Evolutionary conservation across 2,329 filamentous ascomycete species (phyloP).

Genomic region (Fusarium sulawesiense): DNA sequence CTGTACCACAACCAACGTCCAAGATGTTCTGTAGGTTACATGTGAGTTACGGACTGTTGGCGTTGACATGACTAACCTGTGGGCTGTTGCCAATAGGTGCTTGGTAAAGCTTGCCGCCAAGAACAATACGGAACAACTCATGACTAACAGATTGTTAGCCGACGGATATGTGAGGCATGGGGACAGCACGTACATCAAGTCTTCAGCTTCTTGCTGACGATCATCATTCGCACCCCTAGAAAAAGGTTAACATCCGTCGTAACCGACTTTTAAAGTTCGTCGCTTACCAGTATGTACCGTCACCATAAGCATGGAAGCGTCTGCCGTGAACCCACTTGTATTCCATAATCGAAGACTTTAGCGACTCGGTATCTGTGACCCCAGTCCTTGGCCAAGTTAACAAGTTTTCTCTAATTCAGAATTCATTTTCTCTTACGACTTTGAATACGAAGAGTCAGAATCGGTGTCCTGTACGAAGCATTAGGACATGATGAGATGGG

Average conservation of each 20-base stretch:
- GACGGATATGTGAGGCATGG: not conserved
- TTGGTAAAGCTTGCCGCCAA: slow-evolving; percentile 21
- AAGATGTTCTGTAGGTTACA: not conserved
- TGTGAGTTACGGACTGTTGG: not conserved
- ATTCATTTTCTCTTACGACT: slow-evolving; percentile 2
- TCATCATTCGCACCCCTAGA: slow-evolving; percentile 30
- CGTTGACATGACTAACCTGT: not conserved
- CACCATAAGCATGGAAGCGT: slow-evolving; percentile 26
- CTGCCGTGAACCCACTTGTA: slow-evolving; percentile 33
- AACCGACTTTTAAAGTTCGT: fast-evolving
- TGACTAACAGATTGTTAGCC: not conserved
- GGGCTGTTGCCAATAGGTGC: slow-evolving; percentile 23
- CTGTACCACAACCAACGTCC: slow-evolving; percentile 23
- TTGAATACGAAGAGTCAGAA: slow-evolving; percentile 25
- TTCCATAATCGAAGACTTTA: slow-evolving; percentile 21
- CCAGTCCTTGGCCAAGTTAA: not conserved
- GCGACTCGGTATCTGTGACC: slow-evolving; percentile 26
- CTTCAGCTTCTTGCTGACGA: slow-evolving; percentile 31
- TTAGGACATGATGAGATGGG: not conserved
- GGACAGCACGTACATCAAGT: slow-evolving; percentile 18
- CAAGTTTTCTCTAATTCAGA: not conserved
- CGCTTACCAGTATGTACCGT: slow-evolving; percentile 23
- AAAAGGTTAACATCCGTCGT: not conserved
- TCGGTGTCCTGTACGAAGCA: slow-evolving; percentile 19
- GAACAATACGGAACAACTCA: slow-evolving; percentile 24